Evolutionary conservation across 2,329 filamentous ascomycete species (phyloP).

Genomic region (Aciculosporium take): DNA sequence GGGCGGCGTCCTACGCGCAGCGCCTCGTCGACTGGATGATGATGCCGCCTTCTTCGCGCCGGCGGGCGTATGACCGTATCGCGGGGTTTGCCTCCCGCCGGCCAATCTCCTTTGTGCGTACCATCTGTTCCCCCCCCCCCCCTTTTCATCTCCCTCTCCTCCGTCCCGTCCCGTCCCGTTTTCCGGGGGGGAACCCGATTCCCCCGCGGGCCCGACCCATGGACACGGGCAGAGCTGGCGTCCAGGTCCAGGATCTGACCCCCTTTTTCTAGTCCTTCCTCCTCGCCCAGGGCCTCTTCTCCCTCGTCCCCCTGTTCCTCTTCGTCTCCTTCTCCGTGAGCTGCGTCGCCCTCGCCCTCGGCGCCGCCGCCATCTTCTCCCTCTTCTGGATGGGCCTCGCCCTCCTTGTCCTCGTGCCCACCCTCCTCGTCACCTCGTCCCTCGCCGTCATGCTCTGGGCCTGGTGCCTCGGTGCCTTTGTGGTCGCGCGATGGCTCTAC

Average conservation of each 20-base stretch:
- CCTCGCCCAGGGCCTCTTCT: slow-evolving; percentile 47
- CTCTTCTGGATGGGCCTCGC: slow-evolving; percentile 55
- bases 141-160: no score
- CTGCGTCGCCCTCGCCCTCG: slow-evolving; percentile 46
- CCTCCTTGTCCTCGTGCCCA: slow-evolving; percentile 52
- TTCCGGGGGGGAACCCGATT: no score
- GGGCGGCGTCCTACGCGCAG: slow-evolving; percentile 26
- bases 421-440: slow-evolving; percentile 50
- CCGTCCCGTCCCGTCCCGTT: neutral
- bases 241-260: no score
- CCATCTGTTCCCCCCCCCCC: neutral
- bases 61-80: slow-evolving; percentile 38
- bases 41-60: slow-evolving; percentile 46
- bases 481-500: slow-evolving; percentile 33
- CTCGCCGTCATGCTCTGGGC: slow-evolving; percentile 51
- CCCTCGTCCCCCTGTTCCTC: slow-evolving; percentile 50
- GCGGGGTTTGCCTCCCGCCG: slow-evolving; percentile 45
- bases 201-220: no score
- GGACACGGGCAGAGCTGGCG: no score
- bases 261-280: slow-evolving; percentile 46
- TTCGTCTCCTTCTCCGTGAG: slow-evolving; percentile 54
- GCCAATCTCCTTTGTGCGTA: slow-evolving; percentile 54
- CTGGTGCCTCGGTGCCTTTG: slow-evolving; percentile 49
- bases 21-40: slow-evolving; percentile 32
- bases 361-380: slow-evolving; percentile 49